Evolutionary conservation across 2,329 filamentous ascomycete genomes (phyloP).

Genomic region (Epichloe glyceriae): DNA sequence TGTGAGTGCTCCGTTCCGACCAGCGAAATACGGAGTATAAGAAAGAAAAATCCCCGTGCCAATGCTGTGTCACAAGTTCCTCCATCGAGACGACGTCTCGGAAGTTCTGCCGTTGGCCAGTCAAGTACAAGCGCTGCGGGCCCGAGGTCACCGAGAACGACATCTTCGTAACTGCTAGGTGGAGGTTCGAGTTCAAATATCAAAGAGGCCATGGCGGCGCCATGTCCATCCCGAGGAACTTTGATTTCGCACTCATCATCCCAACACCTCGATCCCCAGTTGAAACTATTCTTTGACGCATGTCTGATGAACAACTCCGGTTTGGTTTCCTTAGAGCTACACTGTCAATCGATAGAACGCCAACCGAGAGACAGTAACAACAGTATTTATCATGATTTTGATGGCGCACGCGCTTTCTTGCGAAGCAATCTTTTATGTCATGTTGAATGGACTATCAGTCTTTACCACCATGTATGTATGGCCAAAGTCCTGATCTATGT

Average conservation of each 20-base stretch:
- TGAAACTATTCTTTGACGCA: background rate
- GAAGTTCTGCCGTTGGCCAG: background rate
- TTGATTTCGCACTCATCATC: background rate
- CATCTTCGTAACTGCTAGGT: too few relatives aligned
- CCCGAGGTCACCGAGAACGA: too few relatives aligned
- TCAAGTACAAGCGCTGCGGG: background rate
- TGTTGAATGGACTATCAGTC: slow-evolving; percentile 2
- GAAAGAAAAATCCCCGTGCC: background rate
- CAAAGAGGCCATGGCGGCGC: too few relatives aligned
- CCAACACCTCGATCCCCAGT: background rate
- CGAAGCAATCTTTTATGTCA: background rate
- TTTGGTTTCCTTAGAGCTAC: background rate
- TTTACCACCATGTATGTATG: background rate
- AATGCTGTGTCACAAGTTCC: background rate
- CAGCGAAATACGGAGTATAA: background rate
- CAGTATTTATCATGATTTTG: background rate
- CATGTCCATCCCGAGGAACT: too few relatives aligned
- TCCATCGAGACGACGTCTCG: too few relatives aligned
- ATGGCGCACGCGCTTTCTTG: background rate
- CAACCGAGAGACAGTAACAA: background rate
- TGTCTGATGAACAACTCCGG: background rate
- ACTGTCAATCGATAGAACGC: background rate
- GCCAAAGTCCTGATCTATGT: slow-evolving; percentile 3
- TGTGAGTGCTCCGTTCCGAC: too few relatives aligned
- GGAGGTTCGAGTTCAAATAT: too few relatives aligned